Conservation (phyloP, 192 early-diverging fungal genomes). For the Umbelopsis sp. region DNA sequence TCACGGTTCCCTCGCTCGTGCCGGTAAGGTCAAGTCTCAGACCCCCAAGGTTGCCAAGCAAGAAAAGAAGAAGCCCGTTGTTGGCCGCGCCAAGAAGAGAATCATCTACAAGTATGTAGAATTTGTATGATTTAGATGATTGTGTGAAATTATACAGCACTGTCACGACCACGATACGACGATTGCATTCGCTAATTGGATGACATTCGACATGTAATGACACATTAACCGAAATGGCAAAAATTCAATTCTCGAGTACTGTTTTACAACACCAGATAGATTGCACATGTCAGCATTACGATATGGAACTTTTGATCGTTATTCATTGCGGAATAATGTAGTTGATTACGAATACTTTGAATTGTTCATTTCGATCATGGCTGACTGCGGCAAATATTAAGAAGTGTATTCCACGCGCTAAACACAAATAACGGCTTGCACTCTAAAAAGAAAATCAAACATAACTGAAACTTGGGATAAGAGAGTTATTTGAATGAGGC, state of each 20-base stretch:
- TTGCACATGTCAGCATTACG: no score
- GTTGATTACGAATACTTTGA: no score
- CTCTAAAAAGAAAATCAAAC: no score
- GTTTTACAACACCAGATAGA: no score
- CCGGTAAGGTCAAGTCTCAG: constrained; percentile 99
- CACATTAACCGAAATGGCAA: neutral
- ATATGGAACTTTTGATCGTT: no score
- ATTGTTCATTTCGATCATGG: neutral
- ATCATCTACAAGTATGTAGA: constrained; percentile 69
- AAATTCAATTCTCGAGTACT: no score
- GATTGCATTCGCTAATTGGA: neutral
- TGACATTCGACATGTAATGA: neutral
- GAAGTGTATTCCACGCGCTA: no score
- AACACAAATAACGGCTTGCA: no score
- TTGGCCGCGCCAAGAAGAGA: constrained; percentile 96
- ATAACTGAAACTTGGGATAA: no score
- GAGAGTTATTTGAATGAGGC: no score
- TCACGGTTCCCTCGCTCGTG: constrained; percentile 99
- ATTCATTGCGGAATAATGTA: no score
- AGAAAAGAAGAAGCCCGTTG: constrained; percentile 94
- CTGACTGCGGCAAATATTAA: neutral
- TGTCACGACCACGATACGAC: neutral
- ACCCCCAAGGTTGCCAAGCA: constrained; percentile 97
- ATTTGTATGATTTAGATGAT: neutral
- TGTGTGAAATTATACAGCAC: neutral